These are phyloP conservation scores for Aspergillus fischeri DNA, from an alignment of 2,329 filamentous ascomycete genomes.

Conservation along the genomic window DNA sequence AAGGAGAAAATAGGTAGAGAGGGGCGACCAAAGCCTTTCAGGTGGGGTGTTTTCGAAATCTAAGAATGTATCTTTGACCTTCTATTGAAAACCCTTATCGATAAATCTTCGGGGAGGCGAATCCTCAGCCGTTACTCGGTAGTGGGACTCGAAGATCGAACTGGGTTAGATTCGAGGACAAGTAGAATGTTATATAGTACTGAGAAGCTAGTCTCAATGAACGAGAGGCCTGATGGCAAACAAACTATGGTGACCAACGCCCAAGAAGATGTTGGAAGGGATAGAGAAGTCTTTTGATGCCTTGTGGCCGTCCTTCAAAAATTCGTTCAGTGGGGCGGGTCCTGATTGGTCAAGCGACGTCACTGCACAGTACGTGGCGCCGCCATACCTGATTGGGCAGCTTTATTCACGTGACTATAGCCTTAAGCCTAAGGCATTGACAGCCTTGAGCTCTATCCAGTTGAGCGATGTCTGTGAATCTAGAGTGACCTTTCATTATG, in stretches of 20 bases:
- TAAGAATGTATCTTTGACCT: slow-evolving; percentile 3
- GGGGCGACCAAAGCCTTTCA: slow-evolving; percentile 25
- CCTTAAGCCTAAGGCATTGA: slow-evolving; percentile 9
- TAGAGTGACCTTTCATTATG: neutral
- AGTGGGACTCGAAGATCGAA: neutral
- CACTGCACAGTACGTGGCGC: slow-evolving; percentile 23
- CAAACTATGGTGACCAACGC: neutral
- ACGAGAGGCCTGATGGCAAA: neutral
- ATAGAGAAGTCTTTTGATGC: slow-evolving; percentile 1
- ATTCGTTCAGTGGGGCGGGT: slow-evolving; percentile 22
- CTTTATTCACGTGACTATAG: slow-evolving; percentile 14
- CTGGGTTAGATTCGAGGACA: neutral
- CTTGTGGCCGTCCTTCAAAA: slow-evolving; percentile 13
- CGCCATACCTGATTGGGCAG: slow-evolving; percentile 19
- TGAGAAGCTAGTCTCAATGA: neutral
- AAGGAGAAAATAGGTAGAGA: slow-evolving; percentile 18
- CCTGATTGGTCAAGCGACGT: slow-evolving; percentile 25
- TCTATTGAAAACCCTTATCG: slow-evolving; percentile 38
- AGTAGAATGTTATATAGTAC: slow-evolving; percentile 3
- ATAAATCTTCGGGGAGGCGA: slow-evolving; percentile 23
- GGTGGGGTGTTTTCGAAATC: slow-evolving; percentile 11
- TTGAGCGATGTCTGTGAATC: neutral
- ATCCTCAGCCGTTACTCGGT: neutral
- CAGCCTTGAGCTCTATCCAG: neutral
- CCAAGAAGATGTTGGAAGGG: slow-evolving; percentile 7